A percentile compares a stretch with the other conserved stretches of the same genome.
phyloP scores from a whole-genome alignment of 179 eudicot genomes.

The Nepenthes alata region DNA sequence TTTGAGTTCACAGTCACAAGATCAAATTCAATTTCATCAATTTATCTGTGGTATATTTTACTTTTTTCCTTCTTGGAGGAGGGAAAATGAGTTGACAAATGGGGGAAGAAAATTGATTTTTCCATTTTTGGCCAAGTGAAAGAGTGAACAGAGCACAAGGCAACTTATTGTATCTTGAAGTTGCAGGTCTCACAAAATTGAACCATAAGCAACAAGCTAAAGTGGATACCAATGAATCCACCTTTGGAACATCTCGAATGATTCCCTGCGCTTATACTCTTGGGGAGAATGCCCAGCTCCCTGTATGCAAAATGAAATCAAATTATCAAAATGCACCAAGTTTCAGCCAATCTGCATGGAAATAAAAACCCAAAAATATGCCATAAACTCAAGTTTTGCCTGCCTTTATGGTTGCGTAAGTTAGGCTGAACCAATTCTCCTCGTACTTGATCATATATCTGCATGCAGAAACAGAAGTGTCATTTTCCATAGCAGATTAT shows the following conservation, averaged over 20 bases:
- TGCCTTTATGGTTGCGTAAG: slow-evolving; percentile 14
- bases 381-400: not conserved
- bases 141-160: too few relatives aligned
- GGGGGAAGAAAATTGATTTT: too few relatives aligned
- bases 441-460: slow-evolving; percentile 11
- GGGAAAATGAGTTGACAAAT: too few relatives aligned
- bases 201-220: not conserved
- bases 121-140: too few relatives aligned
- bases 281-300: slow-evolving; percentile 23
- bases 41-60: too few relatives aligned
- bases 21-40: too few relatives aligned
- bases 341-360: not conserved
- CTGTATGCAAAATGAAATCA: not conserved
- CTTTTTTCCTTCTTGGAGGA: too few relatives aligned
- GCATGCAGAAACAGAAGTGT: not conserved
- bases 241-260: slow-evolving; percentile 11
- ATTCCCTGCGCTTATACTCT: slow-evolving; percentile 13
- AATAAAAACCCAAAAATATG: not conserved
- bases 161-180: too few relatives aligned
- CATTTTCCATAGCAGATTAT: not conserved
- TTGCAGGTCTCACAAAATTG: too few relatives aligned
- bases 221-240: slow-evolving; percentile 15
- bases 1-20: too few relatives aligned
- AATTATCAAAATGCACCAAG: not conserved
- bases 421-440: slow-evolving; percentile 8